These are phyloP conservation scores for Aspergillus campestris DNA, from an alignment of 495 filamentous ascomycete species.

Conservation along the genomic window DNA sequence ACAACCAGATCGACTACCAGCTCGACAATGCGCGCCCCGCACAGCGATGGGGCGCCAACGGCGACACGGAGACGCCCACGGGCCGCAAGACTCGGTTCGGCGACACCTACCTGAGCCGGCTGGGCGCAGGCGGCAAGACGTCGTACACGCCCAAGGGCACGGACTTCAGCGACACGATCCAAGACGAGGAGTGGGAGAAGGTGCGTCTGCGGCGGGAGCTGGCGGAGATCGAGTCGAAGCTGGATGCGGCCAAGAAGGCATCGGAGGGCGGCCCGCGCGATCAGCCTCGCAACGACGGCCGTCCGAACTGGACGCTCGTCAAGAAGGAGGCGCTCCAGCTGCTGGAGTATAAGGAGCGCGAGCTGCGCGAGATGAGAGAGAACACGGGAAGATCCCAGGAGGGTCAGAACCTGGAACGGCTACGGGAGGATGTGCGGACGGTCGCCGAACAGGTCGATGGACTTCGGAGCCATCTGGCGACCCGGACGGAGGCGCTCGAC, in stretches of 20 bases:
- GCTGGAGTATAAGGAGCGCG: conserved; percentile 49
- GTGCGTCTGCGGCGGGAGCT: conserved; percentile 89
- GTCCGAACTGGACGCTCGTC: conserved; percentile 59
- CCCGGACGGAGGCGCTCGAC: conserved; percentile 33
- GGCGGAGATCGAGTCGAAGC: conserved; percentile 74
- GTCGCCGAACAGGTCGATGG: conserved; percentile 47
- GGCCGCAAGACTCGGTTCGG: conserved; percentile 93
- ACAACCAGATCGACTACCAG: conserved; percentile 91
- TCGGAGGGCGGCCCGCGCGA: conserved; percentile 47
- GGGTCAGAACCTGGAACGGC: conserved; percentile 32
- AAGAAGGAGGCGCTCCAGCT: conserved; percentile 91
- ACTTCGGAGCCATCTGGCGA: conserved; percentile 40
- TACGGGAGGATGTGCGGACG: conserved; percentile 37
- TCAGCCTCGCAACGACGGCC: conserved; percentile 46
- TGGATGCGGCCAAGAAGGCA: conserved; percentile 63
- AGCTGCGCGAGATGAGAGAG: conserved; percentile 38
- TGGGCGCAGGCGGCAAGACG: conserved; percentile 75
- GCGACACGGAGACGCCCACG: conserved; percentile 66
- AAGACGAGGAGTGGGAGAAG: conserved; percentile 90
- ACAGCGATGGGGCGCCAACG: conserved; percentile 58
- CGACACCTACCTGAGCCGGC: conserved; percentile 85
- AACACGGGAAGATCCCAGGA: conserved; percentile 38
- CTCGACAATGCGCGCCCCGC: conserved; percentile 60
- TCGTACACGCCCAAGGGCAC: conserved; percentile 65
- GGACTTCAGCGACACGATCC: conserved; percentile 71